These are phyloP conservation scores for Lumnitzera littorea DNA, from an alignment of 345 rosid species.

Conservation along the genomic window DNA sequence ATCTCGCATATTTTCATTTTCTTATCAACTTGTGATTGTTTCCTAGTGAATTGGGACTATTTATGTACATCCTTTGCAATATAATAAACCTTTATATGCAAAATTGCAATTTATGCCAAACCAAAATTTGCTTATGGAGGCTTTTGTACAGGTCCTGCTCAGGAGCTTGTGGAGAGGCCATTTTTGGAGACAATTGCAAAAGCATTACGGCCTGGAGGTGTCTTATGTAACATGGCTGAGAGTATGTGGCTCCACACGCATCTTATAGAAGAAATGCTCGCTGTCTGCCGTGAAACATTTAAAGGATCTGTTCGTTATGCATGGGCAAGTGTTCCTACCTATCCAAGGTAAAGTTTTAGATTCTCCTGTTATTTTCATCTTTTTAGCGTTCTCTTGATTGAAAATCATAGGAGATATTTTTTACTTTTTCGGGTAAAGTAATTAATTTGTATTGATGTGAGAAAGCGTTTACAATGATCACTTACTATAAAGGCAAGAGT, in stretches of 20 bases:
- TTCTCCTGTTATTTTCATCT: neutral
- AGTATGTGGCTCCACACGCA: slow-evolving; percentile 99
- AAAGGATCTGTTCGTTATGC: slow-evolving; percentile 86
- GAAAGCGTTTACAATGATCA: neutral
- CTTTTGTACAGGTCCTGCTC: slow-evolving; percentile 68
- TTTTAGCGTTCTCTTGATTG: neutral
- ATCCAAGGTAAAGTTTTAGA: slow-evolving; percentile 58
- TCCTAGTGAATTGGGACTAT: no score
- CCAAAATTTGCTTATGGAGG: neutral
- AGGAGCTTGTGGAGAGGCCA: slow-evolving; percentile 91
- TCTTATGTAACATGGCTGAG: slow-evolving; percentile 95
- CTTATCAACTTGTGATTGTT: no score
- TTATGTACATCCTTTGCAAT: no score
- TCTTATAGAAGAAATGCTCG: slow-evolving; percentile 78
- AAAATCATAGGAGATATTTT: no score
- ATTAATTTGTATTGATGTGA: neutral
- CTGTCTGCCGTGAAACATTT: slow-evolving; percentile 65
- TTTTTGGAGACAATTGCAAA: slow-evolving; percentile 71
- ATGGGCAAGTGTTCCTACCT: slow-evolving; percentile 95
- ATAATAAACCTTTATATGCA: no score
- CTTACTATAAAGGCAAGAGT: no score
- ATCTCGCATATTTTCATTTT: no score
- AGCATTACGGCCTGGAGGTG: slow-evolving; percentile 88
- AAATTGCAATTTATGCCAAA: no score
- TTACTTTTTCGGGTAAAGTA: no score